Conservation (phyloP, 2,329 filamentous ascomycete species). For the Fusarium luffae region DNA sequence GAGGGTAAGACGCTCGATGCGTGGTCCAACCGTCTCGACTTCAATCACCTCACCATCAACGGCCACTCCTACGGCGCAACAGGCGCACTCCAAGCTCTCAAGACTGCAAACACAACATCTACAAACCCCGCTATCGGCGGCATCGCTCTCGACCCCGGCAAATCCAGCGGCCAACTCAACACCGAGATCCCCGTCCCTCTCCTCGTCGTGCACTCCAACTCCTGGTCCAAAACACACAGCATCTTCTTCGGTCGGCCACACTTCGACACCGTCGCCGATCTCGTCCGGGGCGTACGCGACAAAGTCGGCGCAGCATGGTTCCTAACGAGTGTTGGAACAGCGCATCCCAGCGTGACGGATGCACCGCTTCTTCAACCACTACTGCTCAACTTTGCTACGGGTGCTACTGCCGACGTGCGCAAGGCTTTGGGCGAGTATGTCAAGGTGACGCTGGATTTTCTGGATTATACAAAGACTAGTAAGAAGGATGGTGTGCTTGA, state of each 20-base stretch:
- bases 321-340: constrained; percentile 63
- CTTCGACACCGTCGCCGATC: constrained; percentile 69
- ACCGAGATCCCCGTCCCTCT: constrained; percentile 67
- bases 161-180: constrained; percentile 71
- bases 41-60: constrained; percentile 64
- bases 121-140: constrained; percentile 61
- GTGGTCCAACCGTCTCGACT: constrained; percentile 66
- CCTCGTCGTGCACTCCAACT: constrained; percentile 71
- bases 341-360: constrained; percentile 74
- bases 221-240: constrained; percentile 68
- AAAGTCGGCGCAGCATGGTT: constrained; percentile 63
- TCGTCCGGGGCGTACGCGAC: constrained; percentile 60
- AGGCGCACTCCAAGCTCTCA: constrained; percentile 69
- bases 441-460: constrained; percentile 66
- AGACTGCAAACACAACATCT: constrained; percentile 50
- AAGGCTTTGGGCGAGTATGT: constrained; percentile 71
- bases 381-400: constrained; percentile 70
- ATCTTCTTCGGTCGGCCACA: constrained; percentile 72
- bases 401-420: constrained; percentile 66
- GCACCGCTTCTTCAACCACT: constrained; percentile 72
- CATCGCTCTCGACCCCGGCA: constrained; percentile 74
- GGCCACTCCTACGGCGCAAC: constrained; percentile 77
- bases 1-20: constrained; percentile 60
- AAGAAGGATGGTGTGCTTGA: constrained; percentile 60
- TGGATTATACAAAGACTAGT: constrained; percentile 59